Conservation (phyloP, 768 basidiomycete species). For the Tylopilus sp. region DNA sequence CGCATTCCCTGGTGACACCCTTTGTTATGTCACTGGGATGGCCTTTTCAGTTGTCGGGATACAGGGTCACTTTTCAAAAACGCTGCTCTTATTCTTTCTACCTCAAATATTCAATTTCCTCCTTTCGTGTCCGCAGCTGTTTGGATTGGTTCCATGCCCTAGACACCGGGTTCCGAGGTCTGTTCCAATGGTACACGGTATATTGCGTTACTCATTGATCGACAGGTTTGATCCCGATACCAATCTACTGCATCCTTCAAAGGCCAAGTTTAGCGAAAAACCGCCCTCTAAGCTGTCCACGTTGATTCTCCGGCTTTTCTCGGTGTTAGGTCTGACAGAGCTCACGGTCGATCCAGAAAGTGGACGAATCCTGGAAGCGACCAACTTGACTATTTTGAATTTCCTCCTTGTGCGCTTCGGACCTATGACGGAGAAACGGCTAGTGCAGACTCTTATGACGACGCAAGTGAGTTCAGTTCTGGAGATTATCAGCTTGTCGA, state of each 20-base stretch:
- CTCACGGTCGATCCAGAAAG: constrained; percentile 54
- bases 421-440: constrained; percentile 78
- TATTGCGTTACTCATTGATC: not conserved
- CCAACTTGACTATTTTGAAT: constrained; percentile 92
- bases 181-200: constrained; percentile 18
- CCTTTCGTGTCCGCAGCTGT: constrained; percentile 90
- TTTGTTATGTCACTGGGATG: constrained; percentile 98
- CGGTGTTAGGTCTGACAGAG: constrained; percentile 61
- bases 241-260: constrained; percentile 77
- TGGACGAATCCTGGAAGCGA: constrained; percentile 62
- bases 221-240: constrained; percentile 71
- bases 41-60: constrained; percentile 98
- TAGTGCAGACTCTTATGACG: constrained; percentile 69
- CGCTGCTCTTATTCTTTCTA: constrained; percentile 91
- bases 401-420: constrained; percentile 76
- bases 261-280: constrained; percentile 48
- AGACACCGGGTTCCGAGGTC: constrained; percentile 91
- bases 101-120: constrained; percentile 99
- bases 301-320: constrained; percentile 56
- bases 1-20: constrained; percentile 93
- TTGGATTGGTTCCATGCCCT: constrained; percentile 91
- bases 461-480: constrained; percentile 54
- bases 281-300: constrained; percentile 54
- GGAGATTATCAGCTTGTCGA: not conserved
- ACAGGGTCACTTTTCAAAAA: constrained; percentile 96